phyloP scores from a whole-genome alignment of 78 protist genomes.

The Capsaspora owczarzaki region DNA sequence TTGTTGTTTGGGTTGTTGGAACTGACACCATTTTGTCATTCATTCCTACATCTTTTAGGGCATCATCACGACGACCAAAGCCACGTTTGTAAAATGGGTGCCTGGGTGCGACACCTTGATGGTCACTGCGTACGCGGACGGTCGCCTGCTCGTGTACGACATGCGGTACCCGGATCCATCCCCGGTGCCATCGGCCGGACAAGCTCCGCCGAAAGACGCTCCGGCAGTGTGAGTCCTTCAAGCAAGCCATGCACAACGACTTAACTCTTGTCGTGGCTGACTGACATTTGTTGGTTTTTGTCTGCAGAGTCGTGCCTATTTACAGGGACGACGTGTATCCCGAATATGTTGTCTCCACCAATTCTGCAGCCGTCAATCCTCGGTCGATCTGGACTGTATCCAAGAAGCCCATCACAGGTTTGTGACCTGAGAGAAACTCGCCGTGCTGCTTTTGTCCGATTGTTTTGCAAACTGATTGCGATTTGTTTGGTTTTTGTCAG shows the following conservation, averaged over 20 bases:
- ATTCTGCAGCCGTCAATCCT: neutral
- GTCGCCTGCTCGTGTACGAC: constrained; percentile 28
- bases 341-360: neutral
- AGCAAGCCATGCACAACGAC: neutral
- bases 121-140: constrained; percentile 34
- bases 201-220: neutral
- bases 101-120: constrained; percentile 24
- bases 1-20: neutral
- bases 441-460: neutral
- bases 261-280: neutral
- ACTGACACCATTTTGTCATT: neutral
- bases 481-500: too few relatives aligned
- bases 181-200: constrained; percentile 7
- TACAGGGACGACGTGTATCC: neutral
- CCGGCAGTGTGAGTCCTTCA: neutral
- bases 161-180: constrained; percentile 5
- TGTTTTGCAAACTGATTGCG: neutral
- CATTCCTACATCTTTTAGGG: neutral
- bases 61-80: neutral
- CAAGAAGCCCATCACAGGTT: neutral
- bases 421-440: neutral
- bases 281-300: neutral
- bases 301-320: neutral
- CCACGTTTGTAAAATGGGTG: constrained; percentile 45
- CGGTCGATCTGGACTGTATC: neutral